Evolutionary conservation across 441 rosid genomes (phyloP).

Genomic region (Mallotus japonicus): DNA sequence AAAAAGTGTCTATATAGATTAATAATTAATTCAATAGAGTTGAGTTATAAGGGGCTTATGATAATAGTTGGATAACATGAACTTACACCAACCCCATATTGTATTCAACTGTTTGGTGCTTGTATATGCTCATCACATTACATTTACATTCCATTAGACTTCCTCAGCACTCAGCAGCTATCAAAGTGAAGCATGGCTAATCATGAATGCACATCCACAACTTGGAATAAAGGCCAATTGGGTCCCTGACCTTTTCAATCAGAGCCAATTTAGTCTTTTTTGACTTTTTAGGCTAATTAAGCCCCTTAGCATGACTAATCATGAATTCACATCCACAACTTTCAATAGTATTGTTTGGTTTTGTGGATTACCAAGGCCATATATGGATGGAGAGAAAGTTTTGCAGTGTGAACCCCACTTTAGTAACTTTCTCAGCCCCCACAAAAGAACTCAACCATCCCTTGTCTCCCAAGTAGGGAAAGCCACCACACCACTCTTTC

Average conservation of each 20-base stretch:
- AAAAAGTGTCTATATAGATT: too few species aligned
- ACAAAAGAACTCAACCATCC: conserved; percentile 17
- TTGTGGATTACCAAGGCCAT: neutral
- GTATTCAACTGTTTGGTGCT: too few species aligned
- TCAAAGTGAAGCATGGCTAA: too few species aligned
- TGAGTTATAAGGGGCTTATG: too few species aligned
- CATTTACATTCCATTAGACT: neutral
- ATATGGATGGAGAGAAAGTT: neutral
- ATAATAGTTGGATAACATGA: too few species aligned
- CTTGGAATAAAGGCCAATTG: too few species aligned
- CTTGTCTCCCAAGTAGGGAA: conserved; percentile 19
- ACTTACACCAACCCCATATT: too few species aligned
- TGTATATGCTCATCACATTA: neutral
- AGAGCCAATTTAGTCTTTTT: too few species aligned
- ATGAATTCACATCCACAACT: neutral
- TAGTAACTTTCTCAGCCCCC: conserved; percentile 11
- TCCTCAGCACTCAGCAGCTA: neutral
- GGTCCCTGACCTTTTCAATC: too few species aligned
- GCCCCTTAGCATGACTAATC: neutral
- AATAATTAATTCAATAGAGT: too few species aligned
- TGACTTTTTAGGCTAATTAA: too few species aligned
- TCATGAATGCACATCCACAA: neutral
- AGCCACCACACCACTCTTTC: neutral
- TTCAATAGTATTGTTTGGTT: neutral
- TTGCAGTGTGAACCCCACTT: neutral